Conservation (phyloP, 257 asterid genomes). For the Capsicum pubescens region DNA sequence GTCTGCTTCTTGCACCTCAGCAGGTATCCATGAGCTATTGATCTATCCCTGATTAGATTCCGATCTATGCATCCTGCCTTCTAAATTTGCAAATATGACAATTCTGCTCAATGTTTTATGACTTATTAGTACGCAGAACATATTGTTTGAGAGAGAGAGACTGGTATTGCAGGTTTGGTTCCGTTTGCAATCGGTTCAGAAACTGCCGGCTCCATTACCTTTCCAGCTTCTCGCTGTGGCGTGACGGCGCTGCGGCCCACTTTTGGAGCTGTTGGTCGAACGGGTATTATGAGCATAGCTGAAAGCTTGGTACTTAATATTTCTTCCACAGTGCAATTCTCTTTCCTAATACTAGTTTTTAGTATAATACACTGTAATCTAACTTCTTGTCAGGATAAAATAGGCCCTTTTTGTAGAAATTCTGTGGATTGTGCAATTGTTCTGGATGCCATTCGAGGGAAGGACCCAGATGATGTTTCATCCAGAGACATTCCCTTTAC, state of each 20-base stretch:
- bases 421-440: slow-evolving; percentile 79
- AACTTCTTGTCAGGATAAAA: slow-evolving; percentile 67
- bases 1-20: slow-evolving; percentile 90
- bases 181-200: slow-evolving; percentile 97
- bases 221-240: slow-evolving; percentile 95
- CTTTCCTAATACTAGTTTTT: slow-evolving; percentile 26
- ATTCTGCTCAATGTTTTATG: slow-evolving; percentile 8
- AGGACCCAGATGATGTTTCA: slow-evolving; percentile 82
- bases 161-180: slow-evolving; percentile 61
- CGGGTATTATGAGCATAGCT: slow-evolving; percentile 89
- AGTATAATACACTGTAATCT: background rate
- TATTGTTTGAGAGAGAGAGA: slow-evolving; percentile 33
- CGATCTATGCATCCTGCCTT: background rate
- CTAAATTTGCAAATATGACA: background rate
- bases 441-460: slow-evolving; percentile 76
- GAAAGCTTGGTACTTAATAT: slow-evolving; percentile 80
- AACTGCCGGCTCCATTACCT: slow-evolving; percentile 92
- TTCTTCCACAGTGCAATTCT: slow-evolving; percentile 14
- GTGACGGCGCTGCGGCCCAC: slow-evolving; percentile 91
- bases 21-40: slow-evolving; percentile 50
- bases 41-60: background rate
- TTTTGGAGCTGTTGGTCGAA: slow-evolving; percentile 87
- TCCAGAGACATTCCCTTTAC: slow-evolving; percentile 64
- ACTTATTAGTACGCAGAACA: background rate
- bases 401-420: slow-evolving; percentile 92